Base-by-base conservation (phyloP, 2,329 filamentous ascomycete genomes). In the Alternaria ventricosa region DNA sequence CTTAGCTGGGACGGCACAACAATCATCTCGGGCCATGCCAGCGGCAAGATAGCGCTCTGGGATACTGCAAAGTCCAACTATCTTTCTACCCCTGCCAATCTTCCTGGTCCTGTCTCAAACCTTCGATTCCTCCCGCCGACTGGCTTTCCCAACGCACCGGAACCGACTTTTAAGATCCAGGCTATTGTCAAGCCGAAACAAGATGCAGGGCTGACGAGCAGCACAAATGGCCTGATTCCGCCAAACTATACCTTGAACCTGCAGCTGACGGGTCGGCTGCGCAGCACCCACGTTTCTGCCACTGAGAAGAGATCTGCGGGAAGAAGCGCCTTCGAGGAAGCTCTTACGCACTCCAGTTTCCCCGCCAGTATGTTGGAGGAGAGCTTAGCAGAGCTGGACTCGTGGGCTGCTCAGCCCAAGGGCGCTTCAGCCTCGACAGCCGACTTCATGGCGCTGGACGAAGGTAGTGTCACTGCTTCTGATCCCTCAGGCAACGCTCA, bases 61-160 rank as follows among this genome's bases (percentile, higher is more conserved):
- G 92, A 93, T 76, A 85, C 95, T 25, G 88, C 89, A 41, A 89
- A 90, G 68, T 87, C 88, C 63, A 88, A 88, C 63, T 90, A 92
- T 65, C 86, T 87, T 1, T 87, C 89, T 4, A 88, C 90, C 56
- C 75, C 95, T 50, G 85, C 88, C 3, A 91, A 91, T 62, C 86
- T 96, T 61, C 93, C 93, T 57, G 91, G 93, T 4, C 89, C 93
- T 18, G 89, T 97, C 33, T 96, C 92, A 11, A 97, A 96, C 71
- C 75, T 98, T 23, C 77, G 85, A n/a, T 92, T 96, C 79, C 83
- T 93, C 27, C 86, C 89, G 10, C 89, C 92, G 0, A 84, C 80
- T 78, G 82, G 82, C 63, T 84, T 84, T 71, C 77, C 81, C 27
- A 68, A 75, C 69, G 44, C 72, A 64, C 60, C 55, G 18, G 70